Percentiles rank a stretch among this genome's conserved stretches.
These are phyloP conservation scores for Linderniella brevidens DNA, from an alignment of 257 asterid genomes.

Conservation along the genomic window DNA sequence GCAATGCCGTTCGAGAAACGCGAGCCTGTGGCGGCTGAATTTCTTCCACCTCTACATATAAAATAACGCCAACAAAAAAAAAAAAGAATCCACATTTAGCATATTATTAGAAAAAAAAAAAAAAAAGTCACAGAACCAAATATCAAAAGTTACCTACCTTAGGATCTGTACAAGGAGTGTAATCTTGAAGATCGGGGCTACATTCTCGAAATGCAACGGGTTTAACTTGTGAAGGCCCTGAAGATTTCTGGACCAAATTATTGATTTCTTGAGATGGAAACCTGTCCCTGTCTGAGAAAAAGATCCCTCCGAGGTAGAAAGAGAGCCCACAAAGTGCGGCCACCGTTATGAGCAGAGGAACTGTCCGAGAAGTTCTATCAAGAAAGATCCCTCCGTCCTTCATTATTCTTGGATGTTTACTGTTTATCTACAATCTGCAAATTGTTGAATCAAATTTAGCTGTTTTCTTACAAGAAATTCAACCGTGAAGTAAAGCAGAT, in stretches of 20 bases:
- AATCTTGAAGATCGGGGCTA: slow-evolving; percentile 31
- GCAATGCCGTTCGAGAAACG: slow-evolving; percentile 79
- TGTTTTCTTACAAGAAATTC: no score
- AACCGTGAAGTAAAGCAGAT: no score
- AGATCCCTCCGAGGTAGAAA: slow-evolving; percentile 48
- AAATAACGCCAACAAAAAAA: no score
- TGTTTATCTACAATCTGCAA: slow-evolving; percentile 16
- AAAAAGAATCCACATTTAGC: no score
- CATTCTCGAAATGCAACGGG: slow-evolving; percentile 37
- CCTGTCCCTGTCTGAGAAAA: slow-evolving; percentile 33
- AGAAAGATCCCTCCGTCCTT: slow-evolving; percentile 36
- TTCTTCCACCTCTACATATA: slow-evolving; percentile 59
- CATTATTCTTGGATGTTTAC: slow-evolving; percentile 22
- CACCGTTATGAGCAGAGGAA: slow-evolving; percentile 26
- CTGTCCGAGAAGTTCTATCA: slow-evolving; percentile 20
- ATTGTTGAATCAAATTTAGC: slow-evolving; percentile 4
- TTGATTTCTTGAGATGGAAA: slow-evolving; percentile 13
- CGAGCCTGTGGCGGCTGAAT: slow-evolving; percentile 38
- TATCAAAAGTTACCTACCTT: slow-evolving; percentile 16
- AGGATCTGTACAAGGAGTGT: slow-evolving; percentile 75
- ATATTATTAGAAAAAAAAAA: no score
- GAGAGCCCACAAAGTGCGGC: slow-evolving; percentile 48
- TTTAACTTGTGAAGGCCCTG: slow-evolving; percentile 3
- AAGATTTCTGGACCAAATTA: slow-evolving; percentile 19
- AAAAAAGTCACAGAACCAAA: no score